Evolutionary conservation across 768 basidiomycete species (phyloP), one percentile per base, ranked within the genome.

Genomic region (Piloderma croceum): DNA sequence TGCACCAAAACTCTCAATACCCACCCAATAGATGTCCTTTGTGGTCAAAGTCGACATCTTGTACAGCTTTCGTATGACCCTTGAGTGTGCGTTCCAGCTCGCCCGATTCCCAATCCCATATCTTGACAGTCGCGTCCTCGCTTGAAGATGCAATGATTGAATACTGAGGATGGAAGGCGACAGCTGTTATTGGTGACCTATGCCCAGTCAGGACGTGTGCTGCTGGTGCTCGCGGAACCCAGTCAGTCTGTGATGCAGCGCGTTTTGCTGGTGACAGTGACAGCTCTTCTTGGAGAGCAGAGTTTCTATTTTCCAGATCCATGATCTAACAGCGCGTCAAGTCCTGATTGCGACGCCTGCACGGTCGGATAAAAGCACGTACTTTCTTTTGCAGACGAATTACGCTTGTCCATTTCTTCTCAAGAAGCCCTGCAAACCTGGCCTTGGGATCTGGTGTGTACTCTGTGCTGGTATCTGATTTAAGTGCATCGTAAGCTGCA

Each of bases 391-490:
- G 93, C 59, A 97, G 63, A 49, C 93, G 76, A 43, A 97, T 93
- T 24, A 96, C 90, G 56, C 85, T 89, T 36, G 90, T 94, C 93
- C 93, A 97, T 63, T 97, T 97, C 81, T 94, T 94, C 70, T 90
- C 93, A 45, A 97, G 65, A 42, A 97, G 65, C 1, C 91, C 92
- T 2, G 81, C 80, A 53, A 81, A 84, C 59, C 88, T 85, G 37
- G 89, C 80, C 58, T 87, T 90, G 18, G 89, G 79, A 68, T 94
- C 91, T 12, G 86, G 87, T 3, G 73, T 70, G 58, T 84, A 87
- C 44, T 81, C 77, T 20, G 73, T 56, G 41, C 72, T 69, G 23
- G 71, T 62, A 44, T 79, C 76, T 31, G 66, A 57, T 55, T 74
- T 77, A 46, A 77, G 61, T 18, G 78, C 75, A 48, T 77, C 72